Percentiles rank a stretch among this genome's conserved stretches.
Conservation (phyloP, 164 flowering plant genomes). For the Echeveria elegans region DNA sequence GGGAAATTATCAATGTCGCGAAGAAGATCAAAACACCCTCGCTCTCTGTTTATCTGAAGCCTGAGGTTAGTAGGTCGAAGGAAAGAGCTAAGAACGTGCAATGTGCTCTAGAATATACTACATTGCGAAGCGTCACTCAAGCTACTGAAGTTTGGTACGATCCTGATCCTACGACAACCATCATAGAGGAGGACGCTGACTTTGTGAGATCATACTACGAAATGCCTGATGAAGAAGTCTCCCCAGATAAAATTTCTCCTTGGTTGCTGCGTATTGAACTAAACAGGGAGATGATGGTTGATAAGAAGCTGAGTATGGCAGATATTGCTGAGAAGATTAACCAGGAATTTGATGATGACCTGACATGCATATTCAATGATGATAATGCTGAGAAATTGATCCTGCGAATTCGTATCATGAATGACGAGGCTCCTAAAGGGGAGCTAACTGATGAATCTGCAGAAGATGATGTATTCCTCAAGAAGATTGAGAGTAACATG, state of each 20-base stretch:
- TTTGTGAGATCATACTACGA: constrained; percentile 97
- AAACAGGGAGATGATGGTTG: constrained; percentile 99
- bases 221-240: constrained; percentile 98
- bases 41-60: constrained; percentile 81
- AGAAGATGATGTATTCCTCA: constrained; percentile 97
- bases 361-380: constrained; percentile 93
- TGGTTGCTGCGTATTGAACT: constrained; percentile 96
- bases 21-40: constrained; percentile 98
- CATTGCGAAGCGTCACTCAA: constrained; percentile 90
- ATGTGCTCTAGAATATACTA: constrained; percentile 82
- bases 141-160: constrained; percentile 99
- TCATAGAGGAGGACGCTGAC: constrained; percentile 88
- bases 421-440: constrained; percentile 94
- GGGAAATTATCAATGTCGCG: constrained; percentile 97
- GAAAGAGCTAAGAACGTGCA: constrained; percentile 93
- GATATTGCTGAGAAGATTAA: constrained; percentile 96
- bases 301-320: constrained; percentile 96
- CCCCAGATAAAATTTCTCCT: constrained; percentile 92
- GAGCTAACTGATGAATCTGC: constrained; percentile 85
- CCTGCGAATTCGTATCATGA: constrained; percentile 95
- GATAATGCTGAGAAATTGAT: constrained; percentile 96
- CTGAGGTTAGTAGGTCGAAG: constrained; percentile 70
- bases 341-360: constrained; percentile 86
- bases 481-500: constrained; percentile 95
- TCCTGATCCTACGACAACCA: constrained; percentile 96